phyloP scores from a whole-genome alignment of 2,329 filamentous ascomycete species.

The Ophiostoma triangulosporum region DNA sequence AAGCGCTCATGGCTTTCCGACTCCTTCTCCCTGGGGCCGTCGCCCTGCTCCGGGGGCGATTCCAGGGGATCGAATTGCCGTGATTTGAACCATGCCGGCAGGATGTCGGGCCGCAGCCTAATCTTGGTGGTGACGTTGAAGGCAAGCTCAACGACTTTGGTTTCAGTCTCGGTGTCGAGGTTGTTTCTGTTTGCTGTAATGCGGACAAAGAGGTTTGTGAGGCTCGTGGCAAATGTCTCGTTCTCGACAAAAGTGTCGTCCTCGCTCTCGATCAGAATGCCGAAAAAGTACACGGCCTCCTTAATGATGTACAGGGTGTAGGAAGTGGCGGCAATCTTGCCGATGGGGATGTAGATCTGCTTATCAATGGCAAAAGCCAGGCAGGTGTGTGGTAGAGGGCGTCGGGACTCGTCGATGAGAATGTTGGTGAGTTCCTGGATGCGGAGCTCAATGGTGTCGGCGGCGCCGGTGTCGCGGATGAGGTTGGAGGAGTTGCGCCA shows the following conservation, averaged over 20 bases:
- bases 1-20: conserved; percentile 62
- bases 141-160: conserved; percentile 77
- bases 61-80: conserved; percentile 21
- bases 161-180: conserved; percentile 70
- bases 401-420: conserved; percentile 77
- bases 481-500: conserved; percentile 51
- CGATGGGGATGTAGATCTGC: conserved; percentile 79
- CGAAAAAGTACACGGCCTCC: conserved; percentile 75
- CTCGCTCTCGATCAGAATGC: conserved; percentile 86
- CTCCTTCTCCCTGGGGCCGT: background rate
- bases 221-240: conserved; percentile 66
- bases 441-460: conserved; percentile 47
- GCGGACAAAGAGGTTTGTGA: conserved; percentile 74
- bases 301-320: conserved; percentile 77
- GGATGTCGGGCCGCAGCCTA: conserved; percentile 69
- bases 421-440: conserved; percentile 55
- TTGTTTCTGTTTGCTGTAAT: conserved; percentile 62
- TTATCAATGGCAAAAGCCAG: conserved; percentile 74
- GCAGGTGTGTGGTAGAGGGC: conserved; percentile 81
- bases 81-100: conserved; percentile 83
- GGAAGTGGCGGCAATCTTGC: conserved; percentile 74
- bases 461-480: conserved; percentile 44
- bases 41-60: background rate
- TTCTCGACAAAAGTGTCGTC: conserved; percentile 91
- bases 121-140: conserved; percentile 98